These are phyloP conservation scores for Terana coerulea DNA, from an alignment of 768 basidiomycete genomes.

Conservation along the genomic window DNA sequence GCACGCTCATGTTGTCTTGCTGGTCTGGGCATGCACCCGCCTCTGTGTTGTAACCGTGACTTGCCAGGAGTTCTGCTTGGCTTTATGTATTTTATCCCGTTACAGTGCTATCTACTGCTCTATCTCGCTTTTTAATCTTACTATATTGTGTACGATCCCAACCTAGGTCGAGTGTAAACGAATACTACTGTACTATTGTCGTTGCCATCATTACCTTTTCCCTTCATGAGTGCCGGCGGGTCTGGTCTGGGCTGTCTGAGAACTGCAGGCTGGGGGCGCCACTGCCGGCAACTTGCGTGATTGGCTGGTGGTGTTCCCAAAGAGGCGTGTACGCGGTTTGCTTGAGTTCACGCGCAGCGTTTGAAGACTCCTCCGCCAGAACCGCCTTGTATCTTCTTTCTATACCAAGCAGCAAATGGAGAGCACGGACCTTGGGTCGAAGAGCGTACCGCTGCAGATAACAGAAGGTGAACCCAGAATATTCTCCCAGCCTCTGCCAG, in stretches of 20 bases:
- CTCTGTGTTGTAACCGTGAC: background rate
- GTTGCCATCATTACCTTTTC: no score
- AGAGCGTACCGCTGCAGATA: conserved; percentile 42
- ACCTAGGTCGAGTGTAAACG: no score
- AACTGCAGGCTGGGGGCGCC: no score
- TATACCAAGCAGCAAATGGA: conserved; percentile 15
- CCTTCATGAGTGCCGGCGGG: background rate
- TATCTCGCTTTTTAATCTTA: conserved; percentile 7
- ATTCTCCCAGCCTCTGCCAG: no score
- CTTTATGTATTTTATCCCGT: conserved; percentile 8
- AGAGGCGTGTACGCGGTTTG: conserved; percentile 3
- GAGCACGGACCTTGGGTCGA: conserved; percentile 27
- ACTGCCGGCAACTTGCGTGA: conserved; percentile 12
- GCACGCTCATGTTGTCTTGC: background rate
- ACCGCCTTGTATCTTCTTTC: background rate
- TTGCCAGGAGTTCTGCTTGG: background rate
- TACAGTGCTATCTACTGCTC: conserved; percentile 11
- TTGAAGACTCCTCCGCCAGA: background rate
- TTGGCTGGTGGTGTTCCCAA: conserved; percentile 7
- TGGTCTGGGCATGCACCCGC: conserved; percentile 2
- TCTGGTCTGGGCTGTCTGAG: no score
- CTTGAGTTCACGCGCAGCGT: background rate
- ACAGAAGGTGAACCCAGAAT: conserved; percentile 68
- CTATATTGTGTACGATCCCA: background rate
- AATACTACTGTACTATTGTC: no score